A percentile compares a stretch with the other conserved stretches of the same genome.
phyloP scores from a whole-genome alignment of 805 yeast species.

The Osmozyma mogii region DNA sequence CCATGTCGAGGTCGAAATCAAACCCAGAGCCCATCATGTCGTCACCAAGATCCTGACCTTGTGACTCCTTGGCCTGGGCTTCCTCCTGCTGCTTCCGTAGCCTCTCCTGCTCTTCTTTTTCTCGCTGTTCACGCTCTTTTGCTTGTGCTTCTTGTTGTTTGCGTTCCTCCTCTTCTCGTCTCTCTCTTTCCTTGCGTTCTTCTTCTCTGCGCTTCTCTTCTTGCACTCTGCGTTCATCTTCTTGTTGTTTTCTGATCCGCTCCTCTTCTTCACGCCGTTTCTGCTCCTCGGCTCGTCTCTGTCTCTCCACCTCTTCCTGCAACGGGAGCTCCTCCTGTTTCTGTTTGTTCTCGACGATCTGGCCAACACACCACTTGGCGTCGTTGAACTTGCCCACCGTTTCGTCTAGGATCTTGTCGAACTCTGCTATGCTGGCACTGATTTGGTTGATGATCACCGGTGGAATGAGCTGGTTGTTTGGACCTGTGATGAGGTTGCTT shows the following conservation, averaged over 20 bases:
- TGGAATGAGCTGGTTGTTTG: slow-evolving; percentile 33
- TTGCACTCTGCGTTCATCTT: slow-evolving; percentile 10
- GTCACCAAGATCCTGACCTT: slow-evolving; percentile 7
- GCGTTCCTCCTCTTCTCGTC: slow-evolving; percentile 12
- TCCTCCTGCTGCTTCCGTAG: slow-evolving; percentile 12
- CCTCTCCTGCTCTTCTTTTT: slow-evolving; percentile 10
- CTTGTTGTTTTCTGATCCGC: slow-evolving; percentile 14
- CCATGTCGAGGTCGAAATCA: slow-evolving; percentile 19
- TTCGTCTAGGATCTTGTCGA: slow-evolving; percentile 37
- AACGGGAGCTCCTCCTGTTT: slow-evolving; percentile 32
- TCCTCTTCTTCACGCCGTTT: slow-evolving; percentile 20
- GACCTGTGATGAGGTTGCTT: slow-evolving; percentile 34
- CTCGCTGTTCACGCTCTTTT: slow-evolving; percentile 12
- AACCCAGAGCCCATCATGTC: slow-evolving; percentile 19
- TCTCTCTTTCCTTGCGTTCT: slow-evolving; percentile 13
- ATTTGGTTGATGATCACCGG: slow-evolving; percentile 30
- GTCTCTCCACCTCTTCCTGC: slow-evolving; percentile 28
- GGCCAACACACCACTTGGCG: slow-evolving; percentile 37
- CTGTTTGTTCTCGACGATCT: slow-evolving; percentile 34
- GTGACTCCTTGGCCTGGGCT: slow-evolving; percentile 9
- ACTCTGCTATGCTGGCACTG: slow-evolving; percentile 24
- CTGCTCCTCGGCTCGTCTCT: slow-evolving; percentile 7
- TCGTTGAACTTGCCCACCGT: slow-evolving; percentile 34
- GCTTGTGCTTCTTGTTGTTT: slow-evolving; percentile 10
- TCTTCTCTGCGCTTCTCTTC: slow-evolving; percentile 12